Evolutionary conservation across 75 land plant species (phyloP), one percentile per base, ranked within the genome.

Genomic region (Ceratopteris richardii): DNA sequence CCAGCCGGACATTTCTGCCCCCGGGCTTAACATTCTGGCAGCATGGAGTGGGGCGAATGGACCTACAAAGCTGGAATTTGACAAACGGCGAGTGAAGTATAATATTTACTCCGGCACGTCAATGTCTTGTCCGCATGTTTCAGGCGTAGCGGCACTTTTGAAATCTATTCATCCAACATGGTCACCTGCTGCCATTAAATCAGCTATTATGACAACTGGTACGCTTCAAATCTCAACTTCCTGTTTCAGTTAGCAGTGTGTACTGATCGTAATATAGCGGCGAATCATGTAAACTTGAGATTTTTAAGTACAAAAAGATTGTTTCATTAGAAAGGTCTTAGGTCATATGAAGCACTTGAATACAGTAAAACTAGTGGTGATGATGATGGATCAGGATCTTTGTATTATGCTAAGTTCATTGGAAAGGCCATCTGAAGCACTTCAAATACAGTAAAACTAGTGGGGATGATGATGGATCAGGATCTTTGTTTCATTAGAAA

Each of bases 191-290:
- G 87, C 90, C 10, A 76, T 90, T 28, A 58, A 80, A 67, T 90
- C 90, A n/a, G 96, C 96, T n/a, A 55, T 90, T 14, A 76, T 90
- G 77, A 90, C 96, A 61, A 83, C 87, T 42, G 85, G 37, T 33
- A 33, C 3, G 37, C 7, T 33, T 33, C n/a, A n/a, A n/a, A n/a
- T n/a, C n/a, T n/a, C n/a, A n/a, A n/a, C n/a, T n/a, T n/a, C n/a
- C n/a, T n/a, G n/a, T 83, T 73, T 58, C 11, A 19, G 43, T 48
- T 13, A 33, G 25, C 18, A 54, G 29, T 31, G 19, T 37, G 31
- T 64, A 62, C n/a, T 28, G 27, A 3, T 61, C 66, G n/a, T n/a
- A n/a, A n/a, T n/a, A n/a, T 39, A 14, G 41, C 0, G 10, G 0
- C 31, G 51, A 43, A 40, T n/a, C 33, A 0, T 41, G 9, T 40